These are phyloP conservation scores for Triticum turgidum DNA, from an alignment of 176 grass and related monocot genomes.

Conservation along the genomic window DNA sequence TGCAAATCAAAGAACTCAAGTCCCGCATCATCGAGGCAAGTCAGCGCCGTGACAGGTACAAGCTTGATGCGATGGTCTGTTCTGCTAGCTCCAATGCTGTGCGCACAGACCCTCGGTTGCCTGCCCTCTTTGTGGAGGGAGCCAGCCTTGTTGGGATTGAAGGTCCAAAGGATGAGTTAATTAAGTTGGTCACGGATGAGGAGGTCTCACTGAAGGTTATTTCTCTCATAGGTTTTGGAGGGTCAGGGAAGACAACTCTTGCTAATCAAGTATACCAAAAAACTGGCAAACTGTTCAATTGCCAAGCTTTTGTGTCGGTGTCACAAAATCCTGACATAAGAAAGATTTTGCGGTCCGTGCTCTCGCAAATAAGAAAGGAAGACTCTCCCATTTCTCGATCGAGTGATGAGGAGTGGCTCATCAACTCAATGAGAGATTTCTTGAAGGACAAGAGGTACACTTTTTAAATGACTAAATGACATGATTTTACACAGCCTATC, in stretches of 20 bases:
- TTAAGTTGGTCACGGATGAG: no score
- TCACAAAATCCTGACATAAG: neutral
- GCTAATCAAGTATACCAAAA: no score
- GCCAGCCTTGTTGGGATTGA: no score
- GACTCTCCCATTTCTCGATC: neutral
- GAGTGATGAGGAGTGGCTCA: neutral
- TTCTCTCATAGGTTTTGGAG: no score
- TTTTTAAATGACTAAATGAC: neutral
- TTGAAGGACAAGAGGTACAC: slow-evolving; percentile 20
- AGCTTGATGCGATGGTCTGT: neutral
- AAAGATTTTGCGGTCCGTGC: no score
- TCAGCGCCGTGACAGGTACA: slow-evolving; percentile 26
- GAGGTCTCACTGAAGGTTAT: no score
- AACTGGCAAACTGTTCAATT: no score
- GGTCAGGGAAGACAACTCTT: no score
- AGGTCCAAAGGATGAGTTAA: neutral
- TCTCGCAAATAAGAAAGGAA: no score
- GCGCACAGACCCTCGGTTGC: no score
- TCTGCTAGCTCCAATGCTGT: no score
- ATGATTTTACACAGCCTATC: neutral
- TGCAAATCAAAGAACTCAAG: slow-evolving; percentile 35
- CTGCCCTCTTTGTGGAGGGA: neutral
- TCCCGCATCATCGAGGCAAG: slow-evolving; percentile 4
- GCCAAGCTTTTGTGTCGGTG: slow-evolving; percentile 15
- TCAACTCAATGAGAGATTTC: slow-evolving; percentile 2